These are phyloP conservation scores for Apiospora arundinis DNA, from an alignment of 2,329 filamentous ascomycete genomes.

Conservation along the genomic window DNA sequence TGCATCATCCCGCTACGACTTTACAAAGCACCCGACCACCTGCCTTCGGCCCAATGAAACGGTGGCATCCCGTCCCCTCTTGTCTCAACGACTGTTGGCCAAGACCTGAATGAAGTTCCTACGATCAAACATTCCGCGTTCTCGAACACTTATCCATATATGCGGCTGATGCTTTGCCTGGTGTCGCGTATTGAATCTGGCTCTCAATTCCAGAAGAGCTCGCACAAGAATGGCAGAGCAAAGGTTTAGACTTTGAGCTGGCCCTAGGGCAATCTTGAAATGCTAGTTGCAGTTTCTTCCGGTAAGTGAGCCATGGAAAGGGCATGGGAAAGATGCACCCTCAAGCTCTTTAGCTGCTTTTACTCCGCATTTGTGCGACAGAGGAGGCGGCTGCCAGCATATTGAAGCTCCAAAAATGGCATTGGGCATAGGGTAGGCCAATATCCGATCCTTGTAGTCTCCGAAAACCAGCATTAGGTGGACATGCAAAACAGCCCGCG, in stretches of 20 bases:
- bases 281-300: too few relatives aligned
- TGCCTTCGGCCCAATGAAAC: background rate
- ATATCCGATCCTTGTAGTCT: background rate
- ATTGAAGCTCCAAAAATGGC: background rate
- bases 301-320: too few relatives aligned
- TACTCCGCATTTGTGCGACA: background rate
- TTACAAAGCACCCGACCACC: background rate
- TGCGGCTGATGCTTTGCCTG: too few relatives aligned
- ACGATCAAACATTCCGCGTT: background rate
- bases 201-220: background rate
- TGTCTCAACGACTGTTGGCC: background rate
- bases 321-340: too few relatives aligned
- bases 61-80: too few relatives aligned
- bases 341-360: too few relatives aligned
- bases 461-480: background rate
- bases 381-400: background rate
- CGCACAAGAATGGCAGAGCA: too few relatives aligned
- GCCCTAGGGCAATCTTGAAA: too few relatives aligned
- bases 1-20: background rate
- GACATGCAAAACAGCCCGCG: background rate
- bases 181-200: background rate
- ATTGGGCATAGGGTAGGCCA: background rate
- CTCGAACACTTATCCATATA: background rate
- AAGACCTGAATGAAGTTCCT: background rate
- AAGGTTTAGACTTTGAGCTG: too few relatives aligned